Evolutionary conservation across 768 basidiomycete species (phyloP), one percentile per base, ranked within the genome.

Genomic region (Cystofilobasidium ferigula): DNA sequence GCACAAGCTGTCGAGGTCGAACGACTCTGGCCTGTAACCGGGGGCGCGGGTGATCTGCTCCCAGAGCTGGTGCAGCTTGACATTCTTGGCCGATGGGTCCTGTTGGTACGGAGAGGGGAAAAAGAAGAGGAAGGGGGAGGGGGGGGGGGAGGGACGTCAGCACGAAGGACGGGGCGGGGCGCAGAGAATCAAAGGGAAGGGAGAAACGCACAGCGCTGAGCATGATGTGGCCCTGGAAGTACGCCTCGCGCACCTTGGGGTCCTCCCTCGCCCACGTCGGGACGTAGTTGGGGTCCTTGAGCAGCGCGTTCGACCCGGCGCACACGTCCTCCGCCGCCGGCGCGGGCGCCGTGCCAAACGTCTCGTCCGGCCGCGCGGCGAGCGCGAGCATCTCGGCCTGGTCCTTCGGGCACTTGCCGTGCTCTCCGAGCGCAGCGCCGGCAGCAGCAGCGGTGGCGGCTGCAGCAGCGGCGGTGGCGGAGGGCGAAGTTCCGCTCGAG

Each of bases 41-140:
- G 88, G 72, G 85, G 82, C 36, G 82, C 82, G 26, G 83, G 85
- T 71, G 45, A 91, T 86, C 71, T 78, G 85, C 70, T 83, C 78
- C 88, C 87, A 90, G 16, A 88, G 88, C 65, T 83, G 82, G 48
- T 88, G 79, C 26, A 89, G 85, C 74, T 88, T 86, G 16, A 89
- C 77, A 69, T 89, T 89, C 66, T 83, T 79, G 56, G 86, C 85
- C 72, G 80, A 87, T 77, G 54, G 61, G 32, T 62, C 59, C 66
- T 63, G 54, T 32, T 51, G 22, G 26, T 16, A n/a, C n/a, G 47
- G 8, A 48, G 7, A 34, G 16, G 22, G 22, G 13, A 6, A 18
- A 26, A 14, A 26, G 36, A 2, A 26, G 36, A 57, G 3, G 26
- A 9, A 26, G 30, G 38, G 57, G 18, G 4, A 58, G 38, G 35